Percentiles rank a stretch among this genome's conserved stretches.
Conservation (phyloP, 192 early-diverging fungal genomes). For the Glomus cerebriforme region DNA sequence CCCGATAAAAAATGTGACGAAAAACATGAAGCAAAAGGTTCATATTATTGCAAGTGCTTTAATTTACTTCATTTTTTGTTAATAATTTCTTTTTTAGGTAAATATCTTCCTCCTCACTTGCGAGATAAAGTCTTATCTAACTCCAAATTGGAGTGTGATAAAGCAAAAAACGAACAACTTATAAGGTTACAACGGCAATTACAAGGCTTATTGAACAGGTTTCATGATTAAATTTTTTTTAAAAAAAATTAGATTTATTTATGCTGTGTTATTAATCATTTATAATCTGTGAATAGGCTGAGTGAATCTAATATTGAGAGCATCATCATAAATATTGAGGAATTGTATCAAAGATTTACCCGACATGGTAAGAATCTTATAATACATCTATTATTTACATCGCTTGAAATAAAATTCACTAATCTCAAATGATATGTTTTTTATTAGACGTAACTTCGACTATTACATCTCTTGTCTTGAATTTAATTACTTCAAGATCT, state of each 20-base stretch:
- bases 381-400: background rate
- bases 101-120: constrained; percentile 91
- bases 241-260: background rate
- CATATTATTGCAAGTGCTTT: background rate
- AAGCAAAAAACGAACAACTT: constrained; percentile 66
- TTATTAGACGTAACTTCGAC: constrained; percentile 78
- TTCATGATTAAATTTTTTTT: background rate
- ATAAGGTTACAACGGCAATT: constrained; percentile 75
- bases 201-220: constrained; percentile 87
- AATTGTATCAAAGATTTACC: constrained; percentile 68
- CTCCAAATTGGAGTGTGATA: constrained; percentile 25
- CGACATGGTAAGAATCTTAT: constrained; percentile 58
- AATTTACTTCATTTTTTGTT: background rate
- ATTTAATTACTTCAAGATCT: constrained; percentile 77
- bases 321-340: constrained; percentile 81
- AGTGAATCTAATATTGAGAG: constrained; percentile 91
- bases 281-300: constrained; percentile 43
- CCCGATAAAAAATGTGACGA: background rate
- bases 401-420: background rate
- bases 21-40: background rate
- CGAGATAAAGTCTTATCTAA: constrained; percentile 49
- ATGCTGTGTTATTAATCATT: background rate
- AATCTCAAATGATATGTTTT: background rate
- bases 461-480: constrained; percentile 73
- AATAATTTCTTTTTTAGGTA: constrained; percentile 32